phyloP scores from a whole-genome alignment of 2,329 filamentous ascomycete genomes.

The Aureobasidium sp. region DNA sequence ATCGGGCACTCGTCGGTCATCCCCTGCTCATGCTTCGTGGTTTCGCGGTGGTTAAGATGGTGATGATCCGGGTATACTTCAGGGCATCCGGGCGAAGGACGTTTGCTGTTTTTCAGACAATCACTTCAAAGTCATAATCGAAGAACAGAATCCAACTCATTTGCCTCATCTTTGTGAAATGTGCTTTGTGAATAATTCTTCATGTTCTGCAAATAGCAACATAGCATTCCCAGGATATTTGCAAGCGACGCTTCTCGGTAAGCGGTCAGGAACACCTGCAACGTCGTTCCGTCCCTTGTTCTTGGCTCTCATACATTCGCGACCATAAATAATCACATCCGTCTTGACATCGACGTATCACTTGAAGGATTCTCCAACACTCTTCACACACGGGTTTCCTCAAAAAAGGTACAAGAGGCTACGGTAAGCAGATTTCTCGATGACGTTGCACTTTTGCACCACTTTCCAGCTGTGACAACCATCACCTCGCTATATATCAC shows the following conservation, averaged over 20 bases:
- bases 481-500: neutral
- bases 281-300: neutral
- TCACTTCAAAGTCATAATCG: neutral
- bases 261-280: slow-evolving; percentile 6
- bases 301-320: neutral
- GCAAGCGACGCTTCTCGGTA: neutral
- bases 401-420: neutral
- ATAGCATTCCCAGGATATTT: neutral
- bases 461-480: neutral
- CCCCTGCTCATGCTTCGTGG: neutral
- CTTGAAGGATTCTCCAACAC: neutral
- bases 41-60: neutral
- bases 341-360: neutral
- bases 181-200: neutral
- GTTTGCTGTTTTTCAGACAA: neutral
- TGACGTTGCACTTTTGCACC: neutral
- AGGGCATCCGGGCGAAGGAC: neutral
- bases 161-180: neutral
- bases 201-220: neutral
- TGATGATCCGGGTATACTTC: neutral
- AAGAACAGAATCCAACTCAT: neutral
- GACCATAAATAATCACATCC: neutral
- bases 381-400: neutral
- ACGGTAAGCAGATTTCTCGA: neutral
- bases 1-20: neutral